Evolutionary conservation across 2,329 filamentous ascomycete genomes (phyloP).

Genomic region (Colletotrichum spinosum): DNA sequence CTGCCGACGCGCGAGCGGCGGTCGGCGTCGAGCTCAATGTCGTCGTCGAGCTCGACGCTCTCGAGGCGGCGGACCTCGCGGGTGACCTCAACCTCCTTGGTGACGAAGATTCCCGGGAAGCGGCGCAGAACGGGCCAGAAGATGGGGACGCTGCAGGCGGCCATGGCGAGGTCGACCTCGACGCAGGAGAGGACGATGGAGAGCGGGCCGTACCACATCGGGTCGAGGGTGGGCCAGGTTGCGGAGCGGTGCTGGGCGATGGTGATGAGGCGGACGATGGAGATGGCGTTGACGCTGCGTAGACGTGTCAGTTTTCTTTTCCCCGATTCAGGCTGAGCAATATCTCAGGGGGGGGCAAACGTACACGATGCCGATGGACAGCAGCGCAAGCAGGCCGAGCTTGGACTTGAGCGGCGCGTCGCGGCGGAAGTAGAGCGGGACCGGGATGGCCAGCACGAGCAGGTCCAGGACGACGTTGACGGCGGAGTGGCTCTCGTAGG

Average conservation of each 20-base stretch:
- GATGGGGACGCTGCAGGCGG: slow-evolving; percentile 77
- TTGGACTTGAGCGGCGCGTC: slow-evolving; percentile 40
- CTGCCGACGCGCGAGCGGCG: slow-evolving; percentile 30
- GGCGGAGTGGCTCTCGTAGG: slow-evolving; percentile 47
- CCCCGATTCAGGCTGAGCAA: not conserved
- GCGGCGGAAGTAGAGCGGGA: slow-evolving; percentile 46
- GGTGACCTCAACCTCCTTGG: slow-evolving; percentile 33
- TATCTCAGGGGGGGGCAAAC: slow-evolving; percentile 17
- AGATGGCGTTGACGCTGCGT: slow-evolving; percentile 41
- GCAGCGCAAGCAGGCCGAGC: slow-evolving; percentile 43
- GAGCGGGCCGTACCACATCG: slow-evolving; percentile 47
- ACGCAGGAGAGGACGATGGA: slow-evolving; percentile 39
- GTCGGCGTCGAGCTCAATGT: slow-evolving; percentile 25
- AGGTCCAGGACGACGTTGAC: slow-evolving; percentile 49
- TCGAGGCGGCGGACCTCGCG: slow-evolving; percentile 24
- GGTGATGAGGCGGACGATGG: slow-evolving; percentile 46
- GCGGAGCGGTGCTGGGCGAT: slow-evolving; percentile 45
- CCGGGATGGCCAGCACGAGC: slow-evolving; percentile 46
- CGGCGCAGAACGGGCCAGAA: slow-evolving; percentile 75
- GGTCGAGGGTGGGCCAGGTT: slow-evolving; percentile 47
- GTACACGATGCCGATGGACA: slow-evolving; percentile 47
- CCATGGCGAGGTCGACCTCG: slow-evolving; percentile 42
- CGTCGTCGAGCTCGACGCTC: slow-evolving; percentile 30
- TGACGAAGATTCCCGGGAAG: slow-evolving; percentile 35
- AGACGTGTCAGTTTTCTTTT: not conserved